Evolutionary conservation across 2,329 filamentous ascomycete species (phyloP), one percentile per base, ranked within the genome.

Genomic region (Colletotrichum plurivorum): DNA sequence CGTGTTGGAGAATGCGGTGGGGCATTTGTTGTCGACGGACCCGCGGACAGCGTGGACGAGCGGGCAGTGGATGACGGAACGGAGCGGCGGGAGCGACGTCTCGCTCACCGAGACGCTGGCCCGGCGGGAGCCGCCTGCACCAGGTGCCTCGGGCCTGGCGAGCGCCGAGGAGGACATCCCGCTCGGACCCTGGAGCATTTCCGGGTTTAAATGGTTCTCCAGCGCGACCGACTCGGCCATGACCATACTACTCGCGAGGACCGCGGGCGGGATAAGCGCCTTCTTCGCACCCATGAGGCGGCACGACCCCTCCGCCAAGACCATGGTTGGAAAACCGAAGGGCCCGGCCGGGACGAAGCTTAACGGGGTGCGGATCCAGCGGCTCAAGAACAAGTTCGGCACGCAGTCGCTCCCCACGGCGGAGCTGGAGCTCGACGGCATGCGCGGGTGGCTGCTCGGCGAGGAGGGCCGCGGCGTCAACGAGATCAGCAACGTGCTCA

Each of bases 1-100:
- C 18, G 84, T 89, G 0, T 84, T 90, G 55, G 80, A 84, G 45
- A 83, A 87, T 48, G 87, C 87, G 4, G 89, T 85, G 71, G 74
- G 79, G 6, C 85, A 85, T 13, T 79, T 93, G 4, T 87, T 81
- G 1, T 88, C 85, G 4, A 81, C 86, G 5, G 83, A 91, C 25
- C 79, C 83, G 0, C 63, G 73, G 0, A 72, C 78, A 18, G 87
- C 88, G 0, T 94, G 91, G 92, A 94, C 91, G 0, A 92, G 88
- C 48, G 91, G 91, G 0, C 92, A 94, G 76, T 94, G 92, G 92
- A 93, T 94, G 92, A 94, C 92, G 0, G 91, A 93, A 73, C 84
- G 91, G 2, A 84, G 85, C 0, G 91, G 91, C 2, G 92, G 91
- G 0, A 92, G 89, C 71, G 92, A 94, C 73, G 90, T 93, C 1